These are phyloP conservation scores for Filobasidium uniguttulatum DNA, from an alignment of 1,284 basidiomycete species.

Conservation along the genomic window DNA sequence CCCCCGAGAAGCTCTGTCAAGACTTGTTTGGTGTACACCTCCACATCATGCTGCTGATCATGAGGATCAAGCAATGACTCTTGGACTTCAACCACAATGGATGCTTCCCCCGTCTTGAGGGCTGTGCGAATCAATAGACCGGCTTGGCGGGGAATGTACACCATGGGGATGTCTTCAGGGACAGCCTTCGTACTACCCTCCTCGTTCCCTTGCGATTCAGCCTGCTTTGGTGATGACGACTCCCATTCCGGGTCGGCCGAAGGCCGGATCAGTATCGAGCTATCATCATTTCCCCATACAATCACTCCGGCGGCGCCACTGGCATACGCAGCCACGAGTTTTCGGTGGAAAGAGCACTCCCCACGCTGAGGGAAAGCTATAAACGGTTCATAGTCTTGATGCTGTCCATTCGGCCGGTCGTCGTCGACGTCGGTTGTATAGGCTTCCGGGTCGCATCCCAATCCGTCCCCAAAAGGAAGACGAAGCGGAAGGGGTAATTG, in stretches of 20 bases:
- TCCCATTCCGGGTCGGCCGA: constrained; percentile 20
- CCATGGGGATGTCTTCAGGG: constrained; percentile 20
- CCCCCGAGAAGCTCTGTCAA: neutral
- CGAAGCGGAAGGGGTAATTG: constrained; percentile 29
- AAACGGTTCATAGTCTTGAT: constrained; percentile 9
- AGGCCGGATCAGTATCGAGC: constrained; percentile 25
- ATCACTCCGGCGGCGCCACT: constrained; percentile 61
- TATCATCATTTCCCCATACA: constrained; percentile 32
- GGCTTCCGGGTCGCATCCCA: constrained; percentile 12
- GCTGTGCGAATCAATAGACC: constrained; percentile 15
- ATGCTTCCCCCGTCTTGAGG: constrained; percentile 2
- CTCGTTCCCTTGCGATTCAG: neutral
- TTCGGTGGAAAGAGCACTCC: constrained; percentile 67
- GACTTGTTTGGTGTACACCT: neutral
- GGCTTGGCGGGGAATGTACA: constrained; percentile 21
- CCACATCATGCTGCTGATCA: neutral
- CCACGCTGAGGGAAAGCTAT: constrained; percentile 41
- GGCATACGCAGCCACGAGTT: constrained; percentile 49
- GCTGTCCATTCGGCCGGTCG: no score
- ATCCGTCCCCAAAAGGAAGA: constrained; percentile 4
- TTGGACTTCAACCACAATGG: neutral
- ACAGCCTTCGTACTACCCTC: no score
- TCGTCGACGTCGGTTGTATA: neutral
- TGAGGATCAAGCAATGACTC: neutral
- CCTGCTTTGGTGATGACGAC: constrained; percentile 7